phyloP scores from a whole-genome alignment of 31 red algal genomes.

The Endocladia muricata region DNA sequence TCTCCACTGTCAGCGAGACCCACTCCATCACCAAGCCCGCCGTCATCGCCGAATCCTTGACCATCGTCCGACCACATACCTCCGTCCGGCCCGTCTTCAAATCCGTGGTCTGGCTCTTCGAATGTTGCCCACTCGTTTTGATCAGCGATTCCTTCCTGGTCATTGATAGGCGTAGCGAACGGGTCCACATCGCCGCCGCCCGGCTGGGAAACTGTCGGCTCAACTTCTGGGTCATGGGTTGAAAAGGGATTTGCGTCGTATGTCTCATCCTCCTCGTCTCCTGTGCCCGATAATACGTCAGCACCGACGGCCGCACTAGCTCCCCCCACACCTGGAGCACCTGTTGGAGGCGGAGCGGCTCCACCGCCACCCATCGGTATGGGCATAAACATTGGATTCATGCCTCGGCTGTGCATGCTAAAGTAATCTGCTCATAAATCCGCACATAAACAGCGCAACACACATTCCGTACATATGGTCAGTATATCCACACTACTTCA shows the following conservation, averaged over 20 bases:
- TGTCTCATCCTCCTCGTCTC: not conserved
- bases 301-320: conserved; percentile 45
- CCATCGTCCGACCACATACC: conserved; percentile 9
- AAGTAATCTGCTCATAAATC: conserved; percentile 71
- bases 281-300: conserved; percentile 23
- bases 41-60: not conserved
- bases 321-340: conserved; percentile 19
- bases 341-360: conserved; percentile 10
- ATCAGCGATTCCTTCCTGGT: not conserved
- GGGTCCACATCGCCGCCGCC: not conserved
- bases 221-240: not conserved
- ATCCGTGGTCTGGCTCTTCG: conserved; percentile 69
- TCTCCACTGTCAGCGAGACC: too few relatives aligned
- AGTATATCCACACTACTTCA: not conserved
- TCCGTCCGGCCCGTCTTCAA: conserved; percentile 20
- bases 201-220: not conserved
- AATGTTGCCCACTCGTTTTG: conserved; percentile 62
- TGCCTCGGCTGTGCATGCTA: conserved; percentile 71
- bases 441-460: not conserved
- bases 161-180: not conserved
- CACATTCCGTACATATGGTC: not conserved
- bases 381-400: conserved; percentile 50
- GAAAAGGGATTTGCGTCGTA: conserved; percentile 12
- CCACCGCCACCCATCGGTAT: conserved; percentile 36
- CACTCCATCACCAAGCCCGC: conserved; percentile 16